Percentiles rank a stretch among this genome's conserved stretches.
Conservation (phyloP, 108 stramenopile species). For the Licmophora abbreviata region DNA sequence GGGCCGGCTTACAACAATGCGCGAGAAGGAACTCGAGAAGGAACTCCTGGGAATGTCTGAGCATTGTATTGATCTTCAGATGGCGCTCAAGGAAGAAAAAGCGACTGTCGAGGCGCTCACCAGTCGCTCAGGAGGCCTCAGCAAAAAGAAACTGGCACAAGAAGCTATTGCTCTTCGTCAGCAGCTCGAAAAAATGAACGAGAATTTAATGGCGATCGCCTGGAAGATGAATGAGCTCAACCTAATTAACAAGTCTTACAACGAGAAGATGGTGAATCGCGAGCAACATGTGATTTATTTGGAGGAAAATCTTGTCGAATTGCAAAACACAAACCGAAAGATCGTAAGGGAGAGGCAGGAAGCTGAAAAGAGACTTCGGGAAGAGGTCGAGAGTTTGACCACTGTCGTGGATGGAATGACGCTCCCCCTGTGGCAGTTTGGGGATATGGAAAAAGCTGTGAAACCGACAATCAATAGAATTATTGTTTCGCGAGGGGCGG, state of each 20-base stretch:
- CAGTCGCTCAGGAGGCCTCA: slow-evolving; percentile 37
- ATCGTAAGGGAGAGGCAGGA: slow-evolving; percentile 51
- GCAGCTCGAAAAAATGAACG: slow-evolving; percentile 66
- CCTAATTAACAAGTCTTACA: slow-evolving; percentile 75
- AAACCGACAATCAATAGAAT: slow-evolving; percentile 1
- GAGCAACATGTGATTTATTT: slow-evolving; percentile 78
- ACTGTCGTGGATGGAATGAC: slow-evolving; percentile 62
- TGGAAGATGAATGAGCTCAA: slow-evolving; percentile 90
- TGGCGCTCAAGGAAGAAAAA: slow-evolving; percentile 66
- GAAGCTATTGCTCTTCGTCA: slow-evolving; percentile 54
- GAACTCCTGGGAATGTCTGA: slow-evolving; percentile 60
- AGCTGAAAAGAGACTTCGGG: slow-evolving; percentile 41
- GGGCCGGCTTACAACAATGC: slow-evolving; percentile 46
- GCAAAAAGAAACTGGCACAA: slow-evolving; percentile 57
- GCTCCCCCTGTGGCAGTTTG: slow-evolving; percentile 73
- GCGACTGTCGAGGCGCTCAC: slow-evolving; percentile 68
- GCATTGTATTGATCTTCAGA: slow-evolving; percentile 65
- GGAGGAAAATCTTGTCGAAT: slow-evolving; percentile 63
- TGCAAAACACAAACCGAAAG: slow-evolving; percentile 58
- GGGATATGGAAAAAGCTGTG: slow-evolving; percentile 19
- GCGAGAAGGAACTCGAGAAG: slow-evolving; percentile 62
- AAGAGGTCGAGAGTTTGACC: slow-evolving; percentile 50
- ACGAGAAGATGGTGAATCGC: slow-evolving; percentile 63
- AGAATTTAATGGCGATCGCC: slow-evolving; percentile 69
- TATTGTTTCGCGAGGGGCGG: too few species aligned